Conservation (phyloP, 2,329 filamentous ascomycete genomes). For the Trichophyton schoenleinii region DNA sequence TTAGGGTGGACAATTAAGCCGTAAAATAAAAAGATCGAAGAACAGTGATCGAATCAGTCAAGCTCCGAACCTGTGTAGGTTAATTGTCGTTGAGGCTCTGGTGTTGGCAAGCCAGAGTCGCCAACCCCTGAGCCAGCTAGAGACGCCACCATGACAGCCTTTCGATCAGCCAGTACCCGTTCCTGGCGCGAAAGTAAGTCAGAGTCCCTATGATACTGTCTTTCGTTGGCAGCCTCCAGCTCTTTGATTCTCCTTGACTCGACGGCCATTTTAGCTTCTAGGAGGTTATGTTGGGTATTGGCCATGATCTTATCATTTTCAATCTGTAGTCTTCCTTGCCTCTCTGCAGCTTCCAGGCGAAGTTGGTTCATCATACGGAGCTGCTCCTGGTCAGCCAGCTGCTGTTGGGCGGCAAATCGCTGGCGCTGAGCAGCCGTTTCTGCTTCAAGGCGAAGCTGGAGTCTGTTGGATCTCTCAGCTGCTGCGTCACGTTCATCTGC, state of each 20-base stretch:
- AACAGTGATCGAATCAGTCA: neutral
- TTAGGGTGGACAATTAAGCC: neutral
- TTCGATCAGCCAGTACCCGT: conserved; percentile 7
- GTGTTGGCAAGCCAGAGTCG: neutral
- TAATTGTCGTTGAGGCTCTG: neutral
- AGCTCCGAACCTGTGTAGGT: neutral
- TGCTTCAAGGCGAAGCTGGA: conserved; percentile 11
- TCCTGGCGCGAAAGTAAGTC: conserved; percentile 12
- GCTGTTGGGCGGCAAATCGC: conserved; percentile 8
- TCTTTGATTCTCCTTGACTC: conserved; percentile 11
- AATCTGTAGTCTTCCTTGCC: conserved; percentile 9
- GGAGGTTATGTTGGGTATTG: conserved; percentile 8
- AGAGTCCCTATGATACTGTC: conserved; percentile 13
- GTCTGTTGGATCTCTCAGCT: conserved; percentile 7
- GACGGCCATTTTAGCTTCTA: conserved; percentile 9
- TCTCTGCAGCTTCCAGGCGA: conserved; percentile 10
- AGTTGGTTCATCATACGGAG: conserved; percentile 8
- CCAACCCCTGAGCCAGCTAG: neutral
- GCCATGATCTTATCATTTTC: conserved; percentile 8
- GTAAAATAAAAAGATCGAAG: neutral
- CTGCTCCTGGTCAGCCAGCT: conserved; percentile 10
- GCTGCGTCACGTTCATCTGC: conserved; percentile 10
- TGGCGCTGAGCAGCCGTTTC: conserved; percentile 9
- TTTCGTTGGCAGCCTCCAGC: conserved; percentile 12
- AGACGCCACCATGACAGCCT: conserved; percentile 4